Percentiles rank a stretch among this genome's conserved stretches.
Conservation (phyloP, 176 grass and related monocot species). For the Paspalum vaginatum region DNA sequence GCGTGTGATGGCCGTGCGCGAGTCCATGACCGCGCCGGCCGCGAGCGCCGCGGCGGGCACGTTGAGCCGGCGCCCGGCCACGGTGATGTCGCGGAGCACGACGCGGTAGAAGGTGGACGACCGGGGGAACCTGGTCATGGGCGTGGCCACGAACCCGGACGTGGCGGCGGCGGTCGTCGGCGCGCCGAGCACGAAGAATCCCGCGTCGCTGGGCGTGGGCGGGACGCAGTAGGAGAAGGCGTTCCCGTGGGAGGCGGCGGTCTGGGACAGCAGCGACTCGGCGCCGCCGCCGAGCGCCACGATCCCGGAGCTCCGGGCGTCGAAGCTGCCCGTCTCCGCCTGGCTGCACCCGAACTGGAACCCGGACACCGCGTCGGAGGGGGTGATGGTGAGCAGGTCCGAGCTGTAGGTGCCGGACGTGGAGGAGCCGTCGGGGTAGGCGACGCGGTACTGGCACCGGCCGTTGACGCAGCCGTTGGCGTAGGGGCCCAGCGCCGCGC, state of each 20-base stretch:
- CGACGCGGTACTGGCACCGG: not conserved
- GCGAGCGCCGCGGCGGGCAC: constrained; percentile 44
- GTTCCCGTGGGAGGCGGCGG: not conserved
- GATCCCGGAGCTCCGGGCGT: not conserved
- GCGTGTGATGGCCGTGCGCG: constrained; percentile 57
- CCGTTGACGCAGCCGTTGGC: constrained; percentile 1
- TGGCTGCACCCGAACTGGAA: not conserved
- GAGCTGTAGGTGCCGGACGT: not conserved
- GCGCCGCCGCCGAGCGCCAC: constrained; percentile 45
- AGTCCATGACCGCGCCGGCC: constrained; percentile 58
- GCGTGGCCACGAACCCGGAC: constrained; percentile 23
- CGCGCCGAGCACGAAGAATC: constrained; percentile 59
- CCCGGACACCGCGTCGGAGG: not conserved
- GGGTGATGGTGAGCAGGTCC: constrained; percentile 4
- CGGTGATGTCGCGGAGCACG: constrained; percentile 34
- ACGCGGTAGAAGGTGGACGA: constrained; percentile 45
- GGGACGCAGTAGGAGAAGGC: constrained; percentile 76
- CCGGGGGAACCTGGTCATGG: not conserved
- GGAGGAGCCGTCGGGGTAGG: not conserved
- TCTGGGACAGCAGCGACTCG: constrained; percentile 59
- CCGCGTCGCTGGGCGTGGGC: not conserved
- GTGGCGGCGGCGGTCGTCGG: not conserved
- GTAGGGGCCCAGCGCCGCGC: not conserved
- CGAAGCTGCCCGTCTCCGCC: constrained; percentile 35
- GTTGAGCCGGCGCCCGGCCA: constrained; percentile 42